phyloP scores from a whole-genome alignment of 257 asterid genomes.

The Scutellaria barbata region DNA sequence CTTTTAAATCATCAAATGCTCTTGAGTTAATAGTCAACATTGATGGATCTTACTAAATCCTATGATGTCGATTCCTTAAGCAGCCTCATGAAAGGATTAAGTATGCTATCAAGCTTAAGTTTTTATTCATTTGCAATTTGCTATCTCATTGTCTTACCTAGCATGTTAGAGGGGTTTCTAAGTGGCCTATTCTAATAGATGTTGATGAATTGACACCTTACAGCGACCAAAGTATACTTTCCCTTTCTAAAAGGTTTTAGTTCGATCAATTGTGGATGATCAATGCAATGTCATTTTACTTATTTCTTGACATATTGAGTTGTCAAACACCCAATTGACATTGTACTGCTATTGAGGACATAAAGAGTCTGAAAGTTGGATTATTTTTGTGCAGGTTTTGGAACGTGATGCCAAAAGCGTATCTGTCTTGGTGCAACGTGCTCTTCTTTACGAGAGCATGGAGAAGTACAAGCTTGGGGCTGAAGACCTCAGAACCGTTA shows the following conservation, averaged over 20 bases:
- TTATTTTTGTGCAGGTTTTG: slow-evolving; percentile 62
- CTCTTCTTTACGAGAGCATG: slow-evolving; percentile 95
- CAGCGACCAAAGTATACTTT: background rate
- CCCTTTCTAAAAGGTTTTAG: background rate
- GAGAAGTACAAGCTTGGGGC: slow-evolving; percentile 98
- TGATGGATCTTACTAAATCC: background rate
- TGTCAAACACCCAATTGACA: background rate
- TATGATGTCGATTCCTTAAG: background rate
- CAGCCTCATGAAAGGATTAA: background rate
- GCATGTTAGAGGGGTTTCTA: slow-evolving; percentile 19
- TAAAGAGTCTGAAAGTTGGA: slow-evolving; percentile 29
- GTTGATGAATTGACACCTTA: background rate
- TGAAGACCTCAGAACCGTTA: slow-evolving; percentile 91
- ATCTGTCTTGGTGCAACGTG: slow-evolving; percentile 82
- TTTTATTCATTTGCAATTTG: background rate
- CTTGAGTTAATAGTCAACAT: background rate
- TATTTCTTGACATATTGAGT: background rate
- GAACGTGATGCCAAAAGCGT: slow-evolving; percentile 64
- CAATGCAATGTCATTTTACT: background rate
- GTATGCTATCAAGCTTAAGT: background rate
- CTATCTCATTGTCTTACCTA: background rate
- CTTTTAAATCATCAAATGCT: background rate
- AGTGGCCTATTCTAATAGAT: background rate
- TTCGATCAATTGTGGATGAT: background rate
- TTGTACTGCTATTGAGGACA: slow-evolving; percentile 19